Percentiles rank a stretch among this genome's conserved stretches.
These are phyloP conservation scores for Pseudogymnoascus sp. DNA, from an alignment of 2,329 filamentous ascomycete species.

Conservation along the genomic window DNA sequence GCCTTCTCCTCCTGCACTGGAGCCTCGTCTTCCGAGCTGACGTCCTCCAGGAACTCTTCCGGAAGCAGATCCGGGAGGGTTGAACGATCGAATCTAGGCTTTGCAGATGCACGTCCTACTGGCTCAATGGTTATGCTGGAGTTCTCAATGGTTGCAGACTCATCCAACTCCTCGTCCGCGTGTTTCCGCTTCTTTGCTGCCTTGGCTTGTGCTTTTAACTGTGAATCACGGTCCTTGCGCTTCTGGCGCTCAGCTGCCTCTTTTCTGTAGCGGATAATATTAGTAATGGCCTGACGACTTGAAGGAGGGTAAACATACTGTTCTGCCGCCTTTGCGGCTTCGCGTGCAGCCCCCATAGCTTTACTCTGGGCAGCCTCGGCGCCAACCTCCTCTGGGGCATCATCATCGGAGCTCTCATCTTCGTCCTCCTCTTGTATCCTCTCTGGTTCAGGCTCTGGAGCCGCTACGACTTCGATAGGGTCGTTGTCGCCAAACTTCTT, in stretches of 20 bases:
- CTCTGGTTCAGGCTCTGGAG: conserved; percentile 12
- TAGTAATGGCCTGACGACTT: neutral
- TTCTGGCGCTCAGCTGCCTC: conserved; percentile 22
- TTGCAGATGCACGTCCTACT: neutral
- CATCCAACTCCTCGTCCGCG: conserved; percentile 8
- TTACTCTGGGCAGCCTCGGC: conserved; percentile 21
- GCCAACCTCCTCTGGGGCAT: conserved; percentile 27
- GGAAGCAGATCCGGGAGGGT: conserved; percentile 26
- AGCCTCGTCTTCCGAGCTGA: conserved; percentile 12
- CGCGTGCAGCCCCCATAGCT: conserved; percentile 18
- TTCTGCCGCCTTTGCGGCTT: conserved; percentile 25
- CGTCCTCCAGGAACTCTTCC: conserved; percentile 25
- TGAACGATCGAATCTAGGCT: neutral
- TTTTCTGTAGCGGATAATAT: conserved; percentile 21
- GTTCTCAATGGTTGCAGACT: neutral
- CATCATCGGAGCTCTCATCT: conserved; percentile 20
- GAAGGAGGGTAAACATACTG: conserved; percentile 16
- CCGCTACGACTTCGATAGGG: conserved; percentile 14
- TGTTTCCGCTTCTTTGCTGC: conserved; percentile 22
- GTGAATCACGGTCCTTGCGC: conserved; percentile 24
- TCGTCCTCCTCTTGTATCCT: neutral
- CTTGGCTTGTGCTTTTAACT: conserved; percentile 23
- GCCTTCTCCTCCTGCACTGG: neutral
- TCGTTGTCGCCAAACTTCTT: conserved; percentile 23
- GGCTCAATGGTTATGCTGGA: neutral